phyloP scores from a whole-genome alignment of 1,284 basidiomycete genomes.

The Leccinum subrobustum region DNA sequence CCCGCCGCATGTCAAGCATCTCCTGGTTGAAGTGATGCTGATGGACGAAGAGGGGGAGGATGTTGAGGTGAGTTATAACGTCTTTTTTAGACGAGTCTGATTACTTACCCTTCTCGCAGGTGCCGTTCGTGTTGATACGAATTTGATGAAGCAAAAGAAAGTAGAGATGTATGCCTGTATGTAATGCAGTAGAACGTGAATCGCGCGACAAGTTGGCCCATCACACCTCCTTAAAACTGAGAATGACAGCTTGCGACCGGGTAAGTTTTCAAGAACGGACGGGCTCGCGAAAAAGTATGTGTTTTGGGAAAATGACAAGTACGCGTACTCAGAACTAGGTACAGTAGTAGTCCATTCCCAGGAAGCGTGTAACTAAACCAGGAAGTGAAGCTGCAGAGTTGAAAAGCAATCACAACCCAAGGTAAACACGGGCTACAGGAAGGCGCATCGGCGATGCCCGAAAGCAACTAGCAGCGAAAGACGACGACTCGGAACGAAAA shows the following conservation, averaged over 20 bases:
- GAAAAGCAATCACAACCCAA: slow-evolving; percentile 20
- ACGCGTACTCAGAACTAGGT: slow-evolving; percentile 22
- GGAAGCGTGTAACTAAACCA: slow-evolving; percentile 45
- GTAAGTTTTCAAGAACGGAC: not conserved
- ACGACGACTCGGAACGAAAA: slow-evolving; percentile 13
- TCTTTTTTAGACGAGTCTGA: not conserved
- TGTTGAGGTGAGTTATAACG: slow-evolving; percentile 61
- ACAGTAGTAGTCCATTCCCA: slow-evolving; percentile 16
- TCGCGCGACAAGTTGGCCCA: not conserved
- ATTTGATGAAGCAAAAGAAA: slow-evolving; percentile 36
- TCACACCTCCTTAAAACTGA: not conserved
- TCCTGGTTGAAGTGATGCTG: slow-evolving; percentile 94
- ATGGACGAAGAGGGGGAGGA: slow-evolving; percentile 89
- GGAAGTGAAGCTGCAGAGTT: slow-evolving; percentile 20
- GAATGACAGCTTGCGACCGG: not conserved
- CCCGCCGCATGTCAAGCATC: slow-evolving; percentile 74
- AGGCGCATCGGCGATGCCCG: slow-evolving; percentile 27
- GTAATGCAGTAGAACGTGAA: slow-evolving; percentile 8
- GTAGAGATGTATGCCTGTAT: slow-evolving; percentile 1
- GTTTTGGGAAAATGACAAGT: slow-evolving; percentile 9
- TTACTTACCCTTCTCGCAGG: slow-evolving; percentile 37
- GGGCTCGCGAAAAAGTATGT: slow-evolving; percentile 1
- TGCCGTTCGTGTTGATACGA: slow-evolving; percentile 68
- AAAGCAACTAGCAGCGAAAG: slow-evolving; percentile 24
- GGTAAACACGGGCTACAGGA: slow-evolving; percentile 4